Conservation (phyloP, 2,329 filamentous ascomycete genomes). For the Taxawa tesnikishii region DNA sequence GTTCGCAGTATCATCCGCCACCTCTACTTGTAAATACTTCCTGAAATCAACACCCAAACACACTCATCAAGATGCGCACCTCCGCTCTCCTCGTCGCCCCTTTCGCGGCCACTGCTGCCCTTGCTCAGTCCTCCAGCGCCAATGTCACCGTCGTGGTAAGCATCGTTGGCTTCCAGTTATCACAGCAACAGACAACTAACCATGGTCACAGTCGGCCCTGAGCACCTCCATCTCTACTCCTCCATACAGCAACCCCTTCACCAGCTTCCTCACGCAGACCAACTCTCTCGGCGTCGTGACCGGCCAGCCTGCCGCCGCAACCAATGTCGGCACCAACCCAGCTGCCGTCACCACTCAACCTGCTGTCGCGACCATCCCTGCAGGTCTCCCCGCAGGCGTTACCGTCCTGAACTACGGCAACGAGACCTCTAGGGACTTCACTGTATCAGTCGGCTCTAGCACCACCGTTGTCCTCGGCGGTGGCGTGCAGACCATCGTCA, state of each 20-base stretch:
- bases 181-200: neutral
- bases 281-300: slow-evolving; percentile 38
- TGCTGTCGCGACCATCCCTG: slow-evolving; percentile 27
- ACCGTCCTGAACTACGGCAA: slow-evolving; percentile 19
- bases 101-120: slow-evolving; percentile 29
- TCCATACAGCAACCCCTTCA: slow-evolving; percentile 29
- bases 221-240: slow-evolving; percentile 11
- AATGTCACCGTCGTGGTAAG: slow-evolving; percentile 4
- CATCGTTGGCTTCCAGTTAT: neutral
- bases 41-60: too few relatives aligned
- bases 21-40: too few relatives aligned
- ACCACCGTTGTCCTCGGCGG: slow-evolving; percentile 18
- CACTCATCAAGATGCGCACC: slow-evolving; percentile 32
- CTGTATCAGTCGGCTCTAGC: slow-evolving; percentile 18
- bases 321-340: slow-evolving; percentile 26
- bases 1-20: too few relatives aligned
- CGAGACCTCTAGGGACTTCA: slow-evolving; percentile 17
- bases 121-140: slow-evolving; percentile 21
- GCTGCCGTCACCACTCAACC: slow-evolving; percentile 24
- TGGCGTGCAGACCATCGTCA: slow-evolving; percentile 11
- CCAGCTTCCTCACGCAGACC: slow-evolving; percentile 33
- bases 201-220: slow-evolving; percentile 1
- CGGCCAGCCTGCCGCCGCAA: slow-evolving; percentile 23
- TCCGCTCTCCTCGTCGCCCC: slow-evolving; percentile 29
- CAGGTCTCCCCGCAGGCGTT: slow-evolving; percentile 23